Evolutionary conservation across 2,329 filamentous ascomycete species (phyloP), one percentile per base, ranked within the genome.

Genomic region (Colletotrichum salicis): DNA sequence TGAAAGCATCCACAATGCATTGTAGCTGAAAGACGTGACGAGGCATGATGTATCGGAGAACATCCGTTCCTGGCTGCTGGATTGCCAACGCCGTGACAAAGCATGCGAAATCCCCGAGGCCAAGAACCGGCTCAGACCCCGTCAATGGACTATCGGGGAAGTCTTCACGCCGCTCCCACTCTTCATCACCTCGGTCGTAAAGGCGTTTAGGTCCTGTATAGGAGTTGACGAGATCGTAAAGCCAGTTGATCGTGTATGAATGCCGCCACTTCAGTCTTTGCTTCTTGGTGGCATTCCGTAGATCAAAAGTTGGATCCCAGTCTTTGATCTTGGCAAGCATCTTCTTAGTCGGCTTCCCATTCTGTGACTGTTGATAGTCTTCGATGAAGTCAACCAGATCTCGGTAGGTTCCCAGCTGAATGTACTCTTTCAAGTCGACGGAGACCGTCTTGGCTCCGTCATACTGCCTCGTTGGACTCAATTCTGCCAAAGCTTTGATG

Each of bases 1-100:
- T 78, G 45, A 86, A 77, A 1, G 86, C 84, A 70, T 88, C 86
- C 13, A 87, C 81, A 41, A 88, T 85, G 68, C 82, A 85, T 71
- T 88, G 85, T 0, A 88, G 77, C 48, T 87, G 81, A 69, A 88
- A 87, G 1, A 88, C 83, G 71, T 84, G 82, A 41, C 85, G 83
- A 0, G 85, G 85, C 0, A 83, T 77, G 19, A 88, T 86, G 41
- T 75, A 83, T 0, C 76, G 67, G 7, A 79, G 78, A 48, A 87
- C 67, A 66, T 84, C 76, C 0, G 79, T 80, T 0, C 78, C 80
- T 0, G 77, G 78, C 64, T 84, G 85, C 70, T 86, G 81, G 81
- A 86, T 84, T 0, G 84, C 84, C 13, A 88, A 78, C n/a, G 76
- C 64, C 0, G 84, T 86, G 55, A 88, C 77, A 0, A 78, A 76